A percentile compares a stretch with the other conserved stretches of the same genome.
Evolutionary conservation across 208 protist species (phyloP).

Genomic region (Trypanosoma scelopori): DNA sequence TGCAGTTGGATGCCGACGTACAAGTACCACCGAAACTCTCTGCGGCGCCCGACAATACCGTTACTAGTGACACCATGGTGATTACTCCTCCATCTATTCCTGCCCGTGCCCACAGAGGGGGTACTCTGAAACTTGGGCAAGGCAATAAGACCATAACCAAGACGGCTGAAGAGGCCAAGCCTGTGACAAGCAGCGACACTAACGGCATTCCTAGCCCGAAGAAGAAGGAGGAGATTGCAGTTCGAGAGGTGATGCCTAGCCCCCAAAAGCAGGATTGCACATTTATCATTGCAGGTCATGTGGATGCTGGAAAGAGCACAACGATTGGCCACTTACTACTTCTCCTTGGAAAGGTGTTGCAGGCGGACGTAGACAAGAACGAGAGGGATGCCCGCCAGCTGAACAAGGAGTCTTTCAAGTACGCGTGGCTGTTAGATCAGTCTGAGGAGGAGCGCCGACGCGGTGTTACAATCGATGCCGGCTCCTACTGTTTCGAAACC

Average conservation of each 20-base stretch:
- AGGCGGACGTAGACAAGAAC: constrained; percentile 83
- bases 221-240: constrained; percentile 6
- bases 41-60: neutral
- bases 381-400: constrained; percentile 74
- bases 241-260: constrained; percentile 18
- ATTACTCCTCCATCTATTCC: neutral
- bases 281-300: constrained; percentile 85
- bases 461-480: constrained; percentile 95
- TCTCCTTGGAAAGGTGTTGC: constrained; percentile 61
- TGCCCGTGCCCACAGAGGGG: neutral
- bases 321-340: constrained; percentile 87
- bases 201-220: neutral
- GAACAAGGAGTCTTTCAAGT: constrained; percentile 95
- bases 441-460: constrained; percentile 94
- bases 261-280: constrained; percentile 72
- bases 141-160: constrained; percentile 2
- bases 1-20: constrained; percentile 8
- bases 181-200: neutral
- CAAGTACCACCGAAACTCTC: neutral
- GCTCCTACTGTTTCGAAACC: constrained; percentile 92
- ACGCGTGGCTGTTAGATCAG: constrained; percentile 96
- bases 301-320: constrained; percentile 88
- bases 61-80: neutral
- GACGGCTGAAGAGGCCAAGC: neutral
- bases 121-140: constrained; percentile 16